Evolutionary conservation across 768 basidiomycete species (phyloP), one percentile per base, ranked within the genome.

Genomic region (Asterophora parasitica): DNA sequence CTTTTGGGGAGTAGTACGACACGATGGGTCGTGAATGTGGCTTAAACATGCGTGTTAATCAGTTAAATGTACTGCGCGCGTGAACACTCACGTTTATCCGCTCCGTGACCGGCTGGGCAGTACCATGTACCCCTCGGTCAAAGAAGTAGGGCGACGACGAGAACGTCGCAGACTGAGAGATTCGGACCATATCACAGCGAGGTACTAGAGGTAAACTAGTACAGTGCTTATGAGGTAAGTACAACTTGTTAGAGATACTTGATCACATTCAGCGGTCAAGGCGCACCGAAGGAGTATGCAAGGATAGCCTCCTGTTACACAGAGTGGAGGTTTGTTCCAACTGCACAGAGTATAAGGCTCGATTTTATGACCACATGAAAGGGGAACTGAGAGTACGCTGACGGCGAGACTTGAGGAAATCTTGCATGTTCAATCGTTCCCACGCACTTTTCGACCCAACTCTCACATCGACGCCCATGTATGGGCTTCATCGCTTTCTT

Each of bases 1-100:
- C 90, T 67, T 88, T 87, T 0, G 96, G 92, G 58, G 88, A 93
- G 69, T 94, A 99, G 66, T 98, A 99, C 2, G 94, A 93, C 7
- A 99, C 96, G 55, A 89, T 83, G 0, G 92, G 89, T 16, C 85
- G 77, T 37, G 88, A 91, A 69, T 95, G 90, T 3, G 86, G 75
- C 81, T 85, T 26, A 4, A 27, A 39, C 17, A 42, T 28, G 35
- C 41, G 40, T 30, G 37, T 40, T 26, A 17, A 15, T 10, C 34
- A 48, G 41, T 5, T 13, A 13, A 17, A 34, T 46, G 40, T 50
- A 41, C 33, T 15, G 12, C 19, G 30, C 39, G 30, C 48, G 35
- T 30, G 11, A 37, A 69, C n/a, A n/a, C 81, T 60, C 69, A 88
- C 88, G 63, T 88, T 80, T 26, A 90, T 79, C 20, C 77, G 74